These are phyloP conservation scores for Massariosphaeria phaeospora DNA, from an alignment of 495 filamentous ascomycete species.

Conservation along the genomic window DNA sequence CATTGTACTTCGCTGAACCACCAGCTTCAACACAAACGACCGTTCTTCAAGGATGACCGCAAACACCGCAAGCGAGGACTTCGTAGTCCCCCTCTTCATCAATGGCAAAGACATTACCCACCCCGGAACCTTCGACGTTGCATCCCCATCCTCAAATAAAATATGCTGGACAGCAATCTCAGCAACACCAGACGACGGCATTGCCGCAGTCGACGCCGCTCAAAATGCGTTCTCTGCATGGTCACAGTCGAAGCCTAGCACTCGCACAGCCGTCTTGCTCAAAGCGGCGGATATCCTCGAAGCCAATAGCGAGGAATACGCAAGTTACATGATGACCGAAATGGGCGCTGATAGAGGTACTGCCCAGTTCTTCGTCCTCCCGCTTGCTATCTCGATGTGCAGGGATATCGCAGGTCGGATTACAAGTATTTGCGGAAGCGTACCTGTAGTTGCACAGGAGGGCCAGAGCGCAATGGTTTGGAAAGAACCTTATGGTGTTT, in stretches of 20 bases:
- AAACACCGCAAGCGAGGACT: too few species aligned
- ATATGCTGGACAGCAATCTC: constrained; percentile 56
- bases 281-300: constrained; percentile 65
- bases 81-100: constrained; percentile 63
- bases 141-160: constrained; percentile 57
- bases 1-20: too few species aligned
- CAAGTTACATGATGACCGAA: constrained; percentile 59
- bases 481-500: constrained; percentile 75
- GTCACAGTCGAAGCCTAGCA: constrained; percentile 54
- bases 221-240: constrained; percentile 65
- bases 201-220: constrained; percentile 59
- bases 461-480: constrained; percentile 60
- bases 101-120: constrained; percentile 59
- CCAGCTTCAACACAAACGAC: too few species aligned
- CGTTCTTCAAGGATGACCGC: too few species aligned
- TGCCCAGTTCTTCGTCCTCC: constrained; percentile 52
- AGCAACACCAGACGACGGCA: constrained; percentile 58
- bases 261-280: constrained; percentile 64
- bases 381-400: constrained; percentile 51
- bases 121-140: constrained; percentile 60
- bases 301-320: constrained; percentile 56
- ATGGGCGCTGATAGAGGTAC: constrained; percentile 51
- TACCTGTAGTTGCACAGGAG: constrained; percentile 52
- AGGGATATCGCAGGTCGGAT: constrained; percentile 67
- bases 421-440: constrained; percentile 51